Evolutionary conservation across 805 yeast species (phyloP), one percentile per base, ranked within the genome.

Genomic region (Kodamaea restingae): DNA sequence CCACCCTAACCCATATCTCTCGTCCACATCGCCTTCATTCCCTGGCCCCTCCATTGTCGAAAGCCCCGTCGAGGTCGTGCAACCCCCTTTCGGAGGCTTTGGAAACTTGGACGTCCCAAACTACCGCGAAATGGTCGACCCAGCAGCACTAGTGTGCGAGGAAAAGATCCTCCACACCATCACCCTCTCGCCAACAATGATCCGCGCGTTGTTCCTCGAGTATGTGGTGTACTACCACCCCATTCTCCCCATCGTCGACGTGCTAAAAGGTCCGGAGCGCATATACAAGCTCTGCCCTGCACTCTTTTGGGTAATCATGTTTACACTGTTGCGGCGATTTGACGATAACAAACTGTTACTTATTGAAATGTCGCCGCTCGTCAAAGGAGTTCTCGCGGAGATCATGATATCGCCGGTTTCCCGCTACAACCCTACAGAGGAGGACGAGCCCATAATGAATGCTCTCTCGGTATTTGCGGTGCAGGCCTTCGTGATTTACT

Each of bases 401-500:
- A 81, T 90, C 37, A 83, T 95, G 33, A 88, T 90, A 14, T 80
- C 91, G 7, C 97, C 98, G 2, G 87, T 90, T 36, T 83, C 95
- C 4, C 68, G 95, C 46, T 86, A 84, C 53, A 77, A 81, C 17
- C 93, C 95, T 2, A 72, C 81, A 2, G 93, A 81, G 48, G 77
- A 75, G 36, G 90, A 83, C 48, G 90, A 83, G 49, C 95, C 95
- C 1, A 75, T 85, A 9, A 68, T 87, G 53, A 90, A 90, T 51
- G 91, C 88, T 2, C 86, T 95, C 4, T 83, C 95, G 15, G 96
- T 91, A 0, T 91, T 83, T 55, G 84, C 96, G 0, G 97, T 91
- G 0, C 98, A 91, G 58, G 97, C 97, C 0, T 83, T 91, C 46
- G 63, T 91, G 18, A 65, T 91, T 2, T 88, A 85, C 60, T 83